A percentile compares a stretch with the other conserved stretches of the same genome.
Conservation (phyloP, 176 grass and related monocot genomes). For the Neostapfia colusana region DNA sequence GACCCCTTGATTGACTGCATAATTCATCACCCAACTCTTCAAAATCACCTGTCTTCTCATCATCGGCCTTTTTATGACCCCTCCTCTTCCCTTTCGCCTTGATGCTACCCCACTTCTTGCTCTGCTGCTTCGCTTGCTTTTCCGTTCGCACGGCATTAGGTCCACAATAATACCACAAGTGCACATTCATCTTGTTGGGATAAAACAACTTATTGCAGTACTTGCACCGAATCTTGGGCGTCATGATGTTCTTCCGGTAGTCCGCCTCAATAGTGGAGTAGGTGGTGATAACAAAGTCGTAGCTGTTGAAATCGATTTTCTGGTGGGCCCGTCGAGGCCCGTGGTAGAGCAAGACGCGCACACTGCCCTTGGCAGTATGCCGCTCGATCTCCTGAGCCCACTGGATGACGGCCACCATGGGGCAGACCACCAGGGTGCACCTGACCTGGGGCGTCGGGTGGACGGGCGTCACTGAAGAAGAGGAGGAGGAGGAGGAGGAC, state of each 20-base stretch:
- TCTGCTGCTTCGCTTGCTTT: slow-evolving; percentile 77
- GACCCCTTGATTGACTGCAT: slow-evolving; percentile 24
- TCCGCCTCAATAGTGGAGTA: slow-evolving; percentile 84
- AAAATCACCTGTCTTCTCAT: slow-evolving; percentile 5
- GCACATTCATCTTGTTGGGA: slow-evolving; percentile 45
- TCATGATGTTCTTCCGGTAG: slow-evolving; percentile 85
- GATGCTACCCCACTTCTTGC: slow-evolving; percentile 45
- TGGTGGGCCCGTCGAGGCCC: slow-evolving; percentile 41
- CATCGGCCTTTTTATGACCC: slow-evolving; percentile 19
- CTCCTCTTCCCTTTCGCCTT: slow-evolving; percentile 18
- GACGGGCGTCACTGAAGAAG: too few species aligned
- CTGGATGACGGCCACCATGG: slow-evolving; percentile 82
- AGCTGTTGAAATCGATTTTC: slow-evolving; percentile 52
- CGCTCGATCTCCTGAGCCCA: slow-evolving; percentile 81
- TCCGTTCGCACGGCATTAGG: slow-evolving; percentile 73
- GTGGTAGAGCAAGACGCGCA: slow-evolving; percentile 60
- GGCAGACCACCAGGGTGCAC: slow-evolving; percentile 83
- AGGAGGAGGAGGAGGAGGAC: neutral
- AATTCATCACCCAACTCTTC: slow-evolving; percentile 16
- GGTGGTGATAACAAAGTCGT: slow-evolving; percentile 86
- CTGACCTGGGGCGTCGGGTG: slow-evolving; percentile 4
- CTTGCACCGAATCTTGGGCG: slow-evolving; percentile 58
- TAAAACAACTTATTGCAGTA: slow-evolving; percentile 61
- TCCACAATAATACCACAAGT: slow-evolving; percentile 76
- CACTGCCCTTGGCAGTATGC: slow-evolving; percentile 59